Conservation (phyloP, 1,284 basidiomycete species). For the Ceratorhiza oryzae-sativae region DNA sequence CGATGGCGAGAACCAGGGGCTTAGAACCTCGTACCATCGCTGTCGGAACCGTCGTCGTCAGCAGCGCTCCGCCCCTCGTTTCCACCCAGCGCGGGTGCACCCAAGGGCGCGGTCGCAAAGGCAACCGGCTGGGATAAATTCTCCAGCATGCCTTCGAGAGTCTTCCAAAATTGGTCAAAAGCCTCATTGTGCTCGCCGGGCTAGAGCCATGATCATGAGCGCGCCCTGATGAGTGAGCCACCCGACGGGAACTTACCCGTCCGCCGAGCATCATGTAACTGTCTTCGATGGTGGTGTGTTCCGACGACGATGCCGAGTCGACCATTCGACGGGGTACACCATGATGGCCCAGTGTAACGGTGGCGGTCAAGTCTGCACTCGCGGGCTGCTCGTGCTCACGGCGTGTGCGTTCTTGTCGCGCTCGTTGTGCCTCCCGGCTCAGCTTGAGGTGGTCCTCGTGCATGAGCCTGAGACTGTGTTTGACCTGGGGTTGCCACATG, state of each 20-base stretch:
- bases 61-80: constrained; percentile 13
- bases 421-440: constrained; percentile 70
- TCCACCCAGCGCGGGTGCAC: constrained; percentile 50
- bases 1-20: background rate
- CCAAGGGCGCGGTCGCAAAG: constrained; percentile 79
- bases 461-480: constrained; percentile 73
- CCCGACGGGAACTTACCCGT: constrained; percentile 59
- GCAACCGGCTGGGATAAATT: constrained; percentile 83
- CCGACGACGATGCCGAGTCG: constrained; percentile 58
- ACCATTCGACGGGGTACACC: constrained; percentile 44
- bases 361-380: constrained; percentile 39
- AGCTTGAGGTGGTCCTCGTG: constrained; percentile 73
- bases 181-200: constrained; percentile 73
- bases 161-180: constrained; percentile 85
- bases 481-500: constrained; percentile 60
- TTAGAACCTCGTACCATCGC: constrained; percentile 10
- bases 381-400: constrained; percentile 62
- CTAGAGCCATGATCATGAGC: constrained; percentile 51
- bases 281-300: constrained; percentile 67
- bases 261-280: constrained; percentile 79
- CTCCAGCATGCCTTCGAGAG: constrained; percentile 81
- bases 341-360: constrained; percentile 43
- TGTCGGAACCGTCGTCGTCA: constrained; percentile 14
- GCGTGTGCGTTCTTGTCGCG: constrained; percentile 52
- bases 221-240: background rate